Percentiles rank a stretch among this genome's conserved stretches.
phyloP scores from a whole-genome alignment of 129 eudicot species.

The Artemisia tridentata region DNA sequence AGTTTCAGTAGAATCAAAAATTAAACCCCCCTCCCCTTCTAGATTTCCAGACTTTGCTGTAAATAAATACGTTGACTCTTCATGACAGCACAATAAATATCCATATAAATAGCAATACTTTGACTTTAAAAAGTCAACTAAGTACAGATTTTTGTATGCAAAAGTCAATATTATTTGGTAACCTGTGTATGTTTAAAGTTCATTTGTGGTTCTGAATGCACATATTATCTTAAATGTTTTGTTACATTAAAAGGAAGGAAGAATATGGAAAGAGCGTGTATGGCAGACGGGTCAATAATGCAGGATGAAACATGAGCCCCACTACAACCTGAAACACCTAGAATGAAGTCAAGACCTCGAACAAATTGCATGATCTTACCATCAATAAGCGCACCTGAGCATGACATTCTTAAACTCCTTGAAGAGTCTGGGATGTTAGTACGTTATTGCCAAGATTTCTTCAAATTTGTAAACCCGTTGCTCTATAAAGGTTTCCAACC shows the following conservation, averaged over 20 bases:
- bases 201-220: not conserved
- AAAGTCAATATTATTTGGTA: too few species aligned
- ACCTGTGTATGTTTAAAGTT: not conserved
- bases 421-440: slow-evolving; percentile 69
- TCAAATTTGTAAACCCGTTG: not conserved
- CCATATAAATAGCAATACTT: not conserved
- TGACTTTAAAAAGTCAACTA: not conserved
- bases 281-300: not conserved
- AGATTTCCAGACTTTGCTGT: too few species aligned
- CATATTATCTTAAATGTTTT: not conserved
- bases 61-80: too few species aligned
- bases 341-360: slow-evolving; percentile 43
- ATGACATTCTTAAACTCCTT: slow-evolving; percentile 63
- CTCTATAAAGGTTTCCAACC: not conserved
- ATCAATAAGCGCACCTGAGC: slow-evolving; percentile 85
- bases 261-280: slow-evolving; percentile 94
- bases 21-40: too few species aligned
- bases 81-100: too few species aligned
- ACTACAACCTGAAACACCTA: slow-evolving; percentile 30
- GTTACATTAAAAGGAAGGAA: slow-evolving; percentile 56
- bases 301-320: too few species aligned
- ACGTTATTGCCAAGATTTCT: not conserved
- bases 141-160: not conserved
- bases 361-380: slow-evolving; percentile 62
- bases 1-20: too few species aligned